These are phyloP conservation scores for Neonectria faginata DNA, from an alignment of 2,329 filamentous ascomycete species.

Conservation along the genomic window DNA sequence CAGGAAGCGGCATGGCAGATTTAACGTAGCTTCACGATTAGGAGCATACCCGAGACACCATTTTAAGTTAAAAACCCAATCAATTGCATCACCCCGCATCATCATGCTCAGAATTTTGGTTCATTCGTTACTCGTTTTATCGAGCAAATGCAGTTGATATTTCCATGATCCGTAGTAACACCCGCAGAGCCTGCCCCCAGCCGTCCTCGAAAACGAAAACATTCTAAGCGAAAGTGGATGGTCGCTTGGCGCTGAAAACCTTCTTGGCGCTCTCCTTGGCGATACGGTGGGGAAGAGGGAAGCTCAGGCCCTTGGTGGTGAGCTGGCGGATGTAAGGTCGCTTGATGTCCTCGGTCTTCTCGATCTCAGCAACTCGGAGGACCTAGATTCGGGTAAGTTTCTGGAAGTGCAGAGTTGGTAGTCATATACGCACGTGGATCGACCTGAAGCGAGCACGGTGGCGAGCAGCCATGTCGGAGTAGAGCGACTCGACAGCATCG, in stretches of 20 bases:
- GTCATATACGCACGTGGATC: constrained; percentile 83
- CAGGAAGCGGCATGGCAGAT: constrained; percentile 40
- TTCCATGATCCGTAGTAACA: constrained; percentile 73
- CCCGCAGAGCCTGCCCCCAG: constrained; percentile 68
- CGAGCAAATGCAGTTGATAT: constrained; percentile 69
- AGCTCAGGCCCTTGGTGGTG: constrained; percentile 92
- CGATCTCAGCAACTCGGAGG: constrained; percentile 96
- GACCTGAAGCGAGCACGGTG: constrained; percentile 97
- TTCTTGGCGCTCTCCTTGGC: constrained; percentile 86
- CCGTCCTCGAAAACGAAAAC: constrained; percentile 63
- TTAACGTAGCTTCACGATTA: constrained; percentile 32
- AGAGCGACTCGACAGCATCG: constrained; percentile 95
- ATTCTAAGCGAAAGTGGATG: constrained; percentile 96
- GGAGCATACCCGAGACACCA: constrained; percentile 19
- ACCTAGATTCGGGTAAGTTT: constrained; percentile 68
- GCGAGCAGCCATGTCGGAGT: constrained; percentile 99
- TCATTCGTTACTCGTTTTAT: constrained; percentile 61
- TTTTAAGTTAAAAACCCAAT: constrained; percentile 42
- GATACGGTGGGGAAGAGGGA: constrained; percentile 98
- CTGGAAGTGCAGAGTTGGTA: constrained; percentile 16
- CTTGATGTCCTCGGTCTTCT: constrained; percentile 94
- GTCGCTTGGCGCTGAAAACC: constrained; percentile 92
- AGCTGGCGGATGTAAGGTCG: constrained; percentile 99
- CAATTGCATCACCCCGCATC: constrained; percentile 47
- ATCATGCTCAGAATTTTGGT: constrained; percentile 52